Evolutionary conservation across 495 filamentous ascomycete genomes (phyloP), one percentile per base, ranked within the genome.

Genomic region (Penicillium coffeae): DNA sequence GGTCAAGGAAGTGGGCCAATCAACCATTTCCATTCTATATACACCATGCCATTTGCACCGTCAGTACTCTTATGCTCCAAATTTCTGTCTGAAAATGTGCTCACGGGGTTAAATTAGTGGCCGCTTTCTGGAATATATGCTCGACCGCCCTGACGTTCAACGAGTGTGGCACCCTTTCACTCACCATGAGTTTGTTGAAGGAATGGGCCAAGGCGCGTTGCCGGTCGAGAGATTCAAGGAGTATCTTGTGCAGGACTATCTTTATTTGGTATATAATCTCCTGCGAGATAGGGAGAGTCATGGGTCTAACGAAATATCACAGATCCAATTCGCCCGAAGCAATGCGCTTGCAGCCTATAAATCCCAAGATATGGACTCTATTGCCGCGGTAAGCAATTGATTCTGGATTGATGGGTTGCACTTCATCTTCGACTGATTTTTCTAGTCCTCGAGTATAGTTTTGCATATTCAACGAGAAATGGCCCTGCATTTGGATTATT

Each of bases 1-100:
- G 92, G 92, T 0, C 76, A 81, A 39, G 92, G 92, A 7, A 88
- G 81, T 66, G 92, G 92, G 0, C 91, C 93, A 1, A 83, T 98
- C 51, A 95, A 96, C 55, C 92, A 96, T 66, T 94, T 96, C 56
- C 91, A 97, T 63, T 94, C 90, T 3, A 73, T 82, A 2, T 84
- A 89, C 49, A 79, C 74, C 1, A 67, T 95, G 48, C 89, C 90
- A 1, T 95, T 95, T 70, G 67, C 86, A 9, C 87, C 85, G 90
- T 96, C 70, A 61, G 84, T 74, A 45, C 10, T 30, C 30, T 3
- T 50, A 30, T 5, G 15, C 35, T 37, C 3, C 8, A 8, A 12
- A 16, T 43, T 46, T 8, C 7, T 15, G 12, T 20, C n/a, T 21
- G n/a, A 18, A 13, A 1, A 1, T 19, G 19, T 42, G 15, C 37